Percentiles rank a stretch among this genome's conserved stretches.
These are phyloP conservation scores for Mycena polygramma DNA, from an alignment of 768 basidiomycete species.

Conservation along the genomic window DNA sequence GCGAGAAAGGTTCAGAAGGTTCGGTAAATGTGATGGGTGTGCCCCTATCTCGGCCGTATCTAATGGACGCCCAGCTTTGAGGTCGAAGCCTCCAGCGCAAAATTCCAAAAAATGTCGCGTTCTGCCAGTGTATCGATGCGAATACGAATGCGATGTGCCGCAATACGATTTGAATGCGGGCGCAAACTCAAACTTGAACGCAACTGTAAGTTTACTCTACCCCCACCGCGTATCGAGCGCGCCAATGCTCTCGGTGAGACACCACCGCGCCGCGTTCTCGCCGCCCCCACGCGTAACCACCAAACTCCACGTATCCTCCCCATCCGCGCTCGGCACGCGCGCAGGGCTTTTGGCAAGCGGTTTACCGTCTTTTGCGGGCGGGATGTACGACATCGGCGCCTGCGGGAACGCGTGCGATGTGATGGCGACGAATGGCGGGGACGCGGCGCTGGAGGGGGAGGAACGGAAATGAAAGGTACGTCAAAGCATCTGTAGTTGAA, in stretches of 20 bases:
- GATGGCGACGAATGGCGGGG: constrained; percentile 56
- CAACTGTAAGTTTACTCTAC: constrained; percentile 21
- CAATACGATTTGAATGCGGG: too few relatives aligned
- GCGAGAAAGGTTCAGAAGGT: too few relatives aligned
- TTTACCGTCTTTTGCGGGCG: constrained; percentile 41
- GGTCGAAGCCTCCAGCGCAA: too few relatives aligned
- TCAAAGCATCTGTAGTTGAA: not conserved
- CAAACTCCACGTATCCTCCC: constrained; percentile 67
- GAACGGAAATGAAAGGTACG: not conserved
- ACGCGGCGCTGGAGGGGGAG: not conserved
- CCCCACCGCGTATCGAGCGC: constrained; percentile 56
- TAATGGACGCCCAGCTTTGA: too few relatives aligned
- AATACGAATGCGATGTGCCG: too few relatives aligned
- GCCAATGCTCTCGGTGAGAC: constrained; percentile 59
- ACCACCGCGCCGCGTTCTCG: constrained; percentile 48
- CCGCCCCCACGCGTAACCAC: constrained; percentile 47
- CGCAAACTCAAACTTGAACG: too few relatives aligned
- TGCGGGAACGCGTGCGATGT: constrained; percentile 58
- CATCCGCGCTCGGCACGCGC: constrained; percentile 60
- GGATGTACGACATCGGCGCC: constrained; percentile 67
- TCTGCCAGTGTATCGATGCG: too few relatives aligned
- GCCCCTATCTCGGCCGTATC: too few relatives aligned
- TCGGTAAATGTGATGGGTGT: too few relatives aligned
- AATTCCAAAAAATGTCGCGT: too few relatives aligned
- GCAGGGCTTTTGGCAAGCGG: constrained; percentile 47